Evolutionary conservation across 2,329 filamentous ascomycete genomes (phyloP).

Genomic region (Neocucurbitaria cava): DNA sequence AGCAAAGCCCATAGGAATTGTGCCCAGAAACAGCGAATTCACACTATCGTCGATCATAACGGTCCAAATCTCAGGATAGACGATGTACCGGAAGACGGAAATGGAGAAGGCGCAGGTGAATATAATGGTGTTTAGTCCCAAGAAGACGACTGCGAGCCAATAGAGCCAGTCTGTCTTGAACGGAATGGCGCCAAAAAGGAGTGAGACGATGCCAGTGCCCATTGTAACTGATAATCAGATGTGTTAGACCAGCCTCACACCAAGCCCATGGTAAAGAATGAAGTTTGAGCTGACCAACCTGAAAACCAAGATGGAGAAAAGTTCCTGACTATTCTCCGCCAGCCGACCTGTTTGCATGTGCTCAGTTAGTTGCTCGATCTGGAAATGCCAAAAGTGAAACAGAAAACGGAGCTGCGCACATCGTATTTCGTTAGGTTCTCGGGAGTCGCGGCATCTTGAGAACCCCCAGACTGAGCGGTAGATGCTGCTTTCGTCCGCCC

Average conservation of each 20-base stretch:
- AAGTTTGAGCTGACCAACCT: background rate
- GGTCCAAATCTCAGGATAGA: conserved; percentile 70
- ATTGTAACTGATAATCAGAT: no score
- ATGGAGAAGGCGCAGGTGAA: conserved; percentile 63
- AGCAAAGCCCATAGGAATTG: conserved; percentile 72
- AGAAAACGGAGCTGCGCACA: no score
- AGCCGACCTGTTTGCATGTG: conserved; percentile 34
- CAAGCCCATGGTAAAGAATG: no score
- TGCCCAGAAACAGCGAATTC: conserved; percentile 72
- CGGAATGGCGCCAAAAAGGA: conserved; percentile 68
- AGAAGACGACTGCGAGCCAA: conserved; percentile 67
- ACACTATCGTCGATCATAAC: conserved; percentile 71
- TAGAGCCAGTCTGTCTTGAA: conserved; percentile 66
- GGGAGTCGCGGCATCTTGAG: conserved; percentile 1
- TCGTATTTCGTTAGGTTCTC: conserved; percentile 35
- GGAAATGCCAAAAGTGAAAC: background rate
- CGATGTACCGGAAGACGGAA: conserved; percentile 65
- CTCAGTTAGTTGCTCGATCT: background rate
- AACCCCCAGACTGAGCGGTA: conserved; percentile 5
- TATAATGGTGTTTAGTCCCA: conserved; percentile 65
- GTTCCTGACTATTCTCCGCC: conserved; percentile 46
- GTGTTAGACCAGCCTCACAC: no score
- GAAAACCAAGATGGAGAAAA: conserved; percentile 49
- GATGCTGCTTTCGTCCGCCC: conserved; percentile 6
- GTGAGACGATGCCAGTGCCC: conserved; percentile 72